Base-by-base conservation (phyloP, 1,284 basidiomycete species). In the Hypsizygus ulmarius region DNA sequence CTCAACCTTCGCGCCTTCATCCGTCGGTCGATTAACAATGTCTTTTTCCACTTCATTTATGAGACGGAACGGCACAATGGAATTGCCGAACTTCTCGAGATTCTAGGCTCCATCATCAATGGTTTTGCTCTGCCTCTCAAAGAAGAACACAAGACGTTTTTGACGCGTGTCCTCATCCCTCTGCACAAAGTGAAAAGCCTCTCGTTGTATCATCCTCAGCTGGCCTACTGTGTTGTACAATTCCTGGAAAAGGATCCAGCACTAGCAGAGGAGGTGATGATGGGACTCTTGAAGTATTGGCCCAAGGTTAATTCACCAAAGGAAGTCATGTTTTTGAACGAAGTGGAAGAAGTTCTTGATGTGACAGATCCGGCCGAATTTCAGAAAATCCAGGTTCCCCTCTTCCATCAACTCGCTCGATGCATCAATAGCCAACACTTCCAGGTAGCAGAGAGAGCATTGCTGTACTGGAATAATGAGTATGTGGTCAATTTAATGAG, bases 391-490 rank as follows among this genome's bases (percentile, higher is more conserved):
- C 91, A 97, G 70, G 78, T 93, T 32, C 85, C 92, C 1, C 76
- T 99, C 42, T 99, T 99, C 81, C 87, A 88, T 55, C 97, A 99
- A 67, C 81, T 99, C 19, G 88, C 94, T 33, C 81, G 93, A 52
- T 99, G 97, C 73, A 95, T 99, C 80, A 97, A 97, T 69, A 95
- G 92, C 61, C 97, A 99, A 66, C 97, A 99, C 71, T 99, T 99
- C 82, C 95, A 99, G 70, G 94, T 97, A 16, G 94, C 94, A 11
- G 94, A 97, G 68, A 82, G 94, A 32, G 93, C 94, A 3, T 70
- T 97, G 50, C 79, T 96, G 60, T 97, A 96, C 68, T 97, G 94
- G 94, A 97, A 99, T 73, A 99, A 99, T 71, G 97, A 99, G 73
- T 99, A 99, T 71, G 95, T 99, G 58, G 93, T 99, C 62, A 99